These are phyloP conservation scores for Brachypodium distachyon DNA, from an alignment of 202 grass and related monocot species.

Conservation along the genomic window DNA sequence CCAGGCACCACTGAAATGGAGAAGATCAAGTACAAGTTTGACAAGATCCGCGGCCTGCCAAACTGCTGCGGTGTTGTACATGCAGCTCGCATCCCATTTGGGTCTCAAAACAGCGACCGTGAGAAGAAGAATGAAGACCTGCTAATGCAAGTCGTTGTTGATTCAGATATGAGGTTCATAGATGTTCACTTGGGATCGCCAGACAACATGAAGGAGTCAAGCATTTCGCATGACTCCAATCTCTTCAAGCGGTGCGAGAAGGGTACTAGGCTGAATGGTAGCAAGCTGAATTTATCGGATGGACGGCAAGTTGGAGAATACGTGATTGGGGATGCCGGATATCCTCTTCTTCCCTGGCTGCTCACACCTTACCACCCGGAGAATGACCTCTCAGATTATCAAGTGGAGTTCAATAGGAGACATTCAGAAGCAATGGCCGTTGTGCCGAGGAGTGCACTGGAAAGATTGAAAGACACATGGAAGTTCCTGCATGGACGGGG, in stretches of 20 bases:
- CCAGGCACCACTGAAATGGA: conserved; percentile 33
- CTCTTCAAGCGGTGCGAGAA: conserved; percentile 59
- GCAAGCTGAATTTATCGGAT: conserved; percentile 9
- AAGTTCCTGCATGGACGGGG: conserved; percentile 54
- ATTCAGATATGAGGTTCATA: conserved; percentile 40
- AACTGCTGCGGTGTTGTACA: conserved; percentile 70
- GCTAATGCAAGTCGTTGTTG: conserved; percentile 57
- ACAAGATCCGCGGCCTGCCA: conserved; percentile 41
- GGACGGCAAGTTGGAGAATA: too few species aligned
- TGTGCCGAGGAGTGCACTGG: conserved; percentile 52
- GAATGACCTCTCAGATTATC: conserved; percentile 16
- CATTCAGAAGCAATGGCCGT: too few species aligned
- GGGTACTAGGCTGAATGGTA: conserved; percentile 41
- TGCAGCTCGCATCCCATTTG: conserved; percentile 48
- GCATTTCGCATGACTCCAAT: conserved; percentile 44
- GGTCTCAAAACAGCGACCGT: conserved; percentile 34
- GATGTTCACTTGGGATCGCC: conserved; percentile 69
- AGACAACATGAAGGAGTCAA: conserved; percentile 56
- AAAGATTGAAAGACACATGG: conserved; percentile 64
- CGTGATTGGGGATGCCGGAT: conserved; percentile 53
- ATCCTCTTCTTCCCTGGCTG: conserved; percentile 61
- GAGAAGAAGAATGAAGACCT: conserved; percentile 50
- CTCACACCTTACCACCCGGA: conserved; percentile 57
- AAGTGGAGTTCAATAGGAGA: too few species aligned
- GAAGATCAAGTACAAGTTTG: conserved; percentile 49